Evolutionary conservation across 768 basidiomycete genomes (phyloP), one percentile per base, ranked within the genome.

Genomic region (Sarcodon sp.): DNA sequence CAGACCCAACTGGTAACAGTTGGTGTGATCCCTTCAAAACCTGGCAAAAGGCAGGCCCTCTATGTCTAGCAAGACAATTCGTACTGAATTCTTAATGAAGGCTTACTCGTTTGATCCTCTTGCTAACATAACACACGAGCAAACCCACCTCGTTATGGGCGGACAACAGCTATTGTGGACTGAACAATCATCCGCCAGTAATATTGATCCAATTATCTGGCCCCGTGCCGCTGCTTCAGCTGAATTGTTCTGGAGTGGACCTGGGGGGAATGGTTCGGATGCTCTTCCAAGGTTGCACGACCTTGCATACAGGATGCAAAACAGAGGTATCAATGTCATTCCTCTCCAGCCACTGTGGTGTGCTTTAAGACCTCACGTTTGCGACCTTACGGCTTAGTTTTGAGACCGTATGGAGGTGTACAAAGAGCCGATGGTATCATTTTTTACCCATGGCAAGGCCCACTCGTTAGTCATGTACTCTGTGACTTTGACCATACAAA

Each of bases 21-120:
- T 86, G 83, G 80, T 85, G 81, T 56, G 80, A 81, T 55, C 81
- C 83, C 0, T 86, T 80, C 76, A 86, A 86, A 61, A 78, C 78
- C 5, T 89, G 86, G 86, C 77, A 83, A 57, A 73, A 76, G 64
- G 81, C 83, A 47, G 49, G 56, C 50, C 46, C 13, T 11, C 35
- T 32, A 18, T 5, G 16, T 32, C 18, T 33, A 6, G 18, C 34
- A 6, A 31, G 33, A 6, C 33, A 37, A 31, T 33, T 44, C 7
- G 53, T 46, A 49, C 54, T 56, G 61, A 39, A 50, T 57, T 43
- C 59, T 57, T 32, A 34, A 1, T 45, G 65, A 69, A 66, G 62
- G 64, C 80, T 1, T 84, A 81, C 62, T 76, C 79, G 3, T 89
- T 87, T 63, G 72, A 90, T 57, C 86, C 87, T 1, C 67, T 70